Conservation (phyloP, 768 basidiomycete species). For the Panus rudis region DNA sequence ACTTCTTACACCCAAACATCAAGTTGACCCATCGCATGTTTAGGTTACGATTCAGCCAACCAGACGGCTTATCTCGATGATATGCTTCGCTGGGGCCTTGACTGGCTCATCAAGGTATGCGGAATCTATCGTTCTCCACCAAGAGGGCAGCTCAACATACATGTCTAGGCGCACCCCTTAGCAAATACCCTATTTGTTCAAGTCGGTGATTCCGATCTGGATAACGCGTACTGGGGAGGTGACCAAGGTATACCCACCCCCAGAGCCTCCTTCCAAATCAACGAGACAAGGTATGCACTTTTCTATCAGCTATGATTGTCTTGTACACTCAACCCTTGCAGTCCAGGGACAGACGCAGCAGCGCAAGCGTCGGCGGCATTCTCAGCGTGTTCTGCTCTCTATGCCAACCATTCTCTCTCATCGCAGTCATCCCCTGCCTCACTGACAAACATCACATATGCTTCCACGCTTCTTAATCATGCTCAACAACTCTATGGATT, state of each 20-base stretch:
- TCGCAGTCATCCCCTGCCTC: slow-evolving; percentile 49
- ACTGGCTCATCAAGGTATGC: slow-evolving; percentile 84
- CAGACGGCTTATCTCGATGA: slow-evolving; percentile 90
- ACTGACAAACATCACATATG: slow-evolving; percentile 68
- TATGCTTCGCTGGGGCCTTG: slow-evolving; percentile 85
- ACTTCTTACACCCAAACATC: not conserved
- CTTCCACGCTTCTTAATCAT: slow-evolving; percentile 61
- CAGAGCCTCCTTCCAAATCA: slow-evolving; percentile 74
- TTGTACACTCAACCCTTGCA: slow-evolving; percentile 9
- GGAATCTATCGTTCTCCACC: not conserved
- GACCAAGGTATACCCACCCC: slow-evolving; percentile 70
- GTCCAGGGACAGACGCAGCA: slow-evolving; percentile 87
- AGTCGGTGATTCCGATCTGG: slow-evolving; percentile 61
- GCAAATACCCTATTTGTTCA: slow-evolving; percentile 70
- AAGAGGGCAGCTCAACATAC: not conserved
- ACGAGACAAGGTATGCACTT: slow-evolving; percentile 42
- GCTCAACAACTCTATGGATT: slow-evolving; percentile 71
- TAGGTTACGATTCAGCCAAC: slow-evolving; percentile 77
- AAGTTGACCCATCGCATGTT: slow-evolving; percentile 1
- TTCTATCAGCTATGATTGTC: not conserved
- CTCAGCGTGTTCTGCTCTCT: slow-evolving; percentile 78
- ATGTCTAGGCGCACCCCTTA: slow-evolving; percentile 69
- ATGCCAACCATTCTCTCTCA: slow-evolving; percentile 53
- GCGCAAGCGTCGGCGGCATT: slow-evolving; percentile 84
- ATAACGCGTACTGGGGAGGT: slow-evolving; percentile 86